These are phyloP conservation scores for Perkinsus olseni DNA, from an alignment of 169 alveolate species.

Conservation along the genomic window DNA sequence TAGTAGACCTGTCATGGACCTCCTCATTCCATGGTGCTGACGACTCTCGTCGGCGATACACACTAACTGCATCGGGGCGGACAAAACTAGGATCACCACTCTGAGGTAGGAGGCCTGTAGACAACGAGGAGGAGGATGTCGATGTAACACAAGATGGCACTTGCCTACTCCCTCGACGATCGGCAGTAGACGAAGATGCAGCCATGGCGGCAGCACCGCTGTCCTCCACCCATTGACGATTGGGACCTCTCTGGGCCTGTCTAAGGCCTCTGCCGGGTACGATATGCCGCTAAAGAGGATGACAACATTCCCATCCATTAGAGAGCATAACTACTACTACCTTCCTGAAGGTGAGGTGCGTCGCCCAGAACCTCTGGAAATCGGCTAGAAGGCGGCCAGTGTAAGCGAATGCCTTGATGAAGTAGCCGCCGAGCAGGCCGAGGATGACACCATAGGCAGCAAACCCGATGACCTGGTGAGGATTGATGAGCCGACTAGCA, in stretches of 20 bases:
- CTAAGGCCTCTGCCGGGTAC: background rate
- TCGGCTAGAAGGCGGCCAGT: background rate
- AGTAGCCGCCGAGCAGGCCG: background rate
- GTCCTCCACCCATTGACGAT: background rate
- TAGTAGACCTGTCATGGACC: background rate
- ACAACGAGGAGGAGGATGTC: no score
- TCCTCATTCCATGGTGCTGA: background rate
- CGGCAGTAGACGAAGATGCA: background rate
- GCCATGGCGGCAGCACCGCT: background rate
- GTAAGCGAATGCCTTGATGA: background rate
- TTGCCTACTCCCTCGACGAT: no score
- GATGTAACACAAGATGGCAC: no score
- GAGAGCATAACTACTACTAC: background rate
- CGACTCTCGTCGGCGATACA: background rate
- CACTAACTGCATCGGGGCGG: background rate
- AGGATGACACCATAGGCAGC: background rate
- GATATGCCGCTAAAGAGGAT: background rate
- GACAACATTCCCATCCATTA: background rate
- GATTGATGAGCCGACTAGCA: background rate
- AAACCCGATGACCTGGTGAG: background rate
- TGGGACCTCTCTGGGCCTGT: background rate
- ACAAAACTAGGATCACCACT: background rate
- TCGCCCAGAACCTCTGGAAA: background rate
- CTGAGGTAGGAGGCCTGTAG: background rate
- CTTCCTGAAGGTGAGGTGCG: background rate